A percentile compares a stretch with the other conserved stretches of the same genome.
Evolutionary conservation across 2,329 filamentous ascomycete species (phyloP).

Genomic region (Cytospora chrysosperma): DNA sequence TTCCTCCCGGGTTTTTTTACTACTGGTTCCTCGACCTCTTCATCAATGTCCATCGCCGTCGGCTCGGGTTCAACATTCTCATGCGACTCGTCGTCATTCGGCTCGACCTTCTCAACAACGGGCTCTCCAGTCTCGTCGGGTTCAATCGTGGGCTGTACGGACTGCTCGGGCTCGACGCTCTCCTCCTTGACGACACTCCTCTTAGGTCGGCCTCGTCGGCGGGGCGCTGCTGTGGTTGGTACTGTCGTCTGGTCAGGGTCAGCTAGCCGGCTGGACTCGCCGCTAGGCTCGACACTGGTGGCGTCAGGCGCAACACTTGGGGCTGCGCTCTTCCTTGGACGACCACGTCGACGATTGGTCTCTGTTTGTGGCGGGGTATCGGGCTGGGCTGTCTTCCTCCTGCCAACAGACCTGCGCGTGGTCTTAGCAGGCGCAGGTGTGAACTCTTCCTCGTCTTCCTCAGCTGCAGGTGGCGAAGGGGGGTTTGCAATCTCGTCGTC

Average conservation of each 20-base stretch:
- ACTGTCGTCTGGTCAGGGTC: constrained; percentile 10
- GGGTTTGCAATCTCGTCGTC: constrained; percentile 69
- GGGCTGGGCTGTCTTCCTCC: constrained; percentile 32
- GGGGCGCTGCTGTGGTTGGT: constrained; percentile 7
- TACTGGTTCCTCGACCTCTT: constrained; percentile 27
- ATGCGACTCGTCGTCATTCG: not conserved
- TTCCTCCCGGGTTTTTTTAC: constrained; percentile 58
- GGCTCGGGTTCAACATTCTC: constrained; percentile 32
- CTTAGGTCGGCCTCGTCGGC: constrained; percentile 18
- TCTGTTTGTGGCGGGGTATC: constrained; percentile 20
- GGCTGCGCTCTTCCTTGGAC: constrained; percentile 43
- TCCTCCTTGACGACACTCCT: constrained; percentile 23
- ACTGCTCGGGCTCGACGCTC: constrained; percentile 20
- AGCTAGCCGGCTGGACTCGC: constrained; percentile 10
- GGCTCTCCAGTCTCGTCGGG: constrained; percentile 36
- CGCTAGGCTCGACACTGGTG: constrained; percentile 56
- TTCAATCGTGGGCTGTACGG: constrained; percentile 29
- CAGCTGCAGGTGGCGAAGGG: constrained; percentile 40
- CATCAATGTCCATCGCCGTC: constrained; percentile 33
- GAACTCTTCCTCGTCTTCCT: constrained; percentile 74
- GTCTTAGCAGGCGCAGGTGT: constrained; percentile 67
- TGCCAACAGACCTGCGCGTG: constrained; percentile 34
- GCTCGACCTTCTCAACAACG: constrained; percentile 28
- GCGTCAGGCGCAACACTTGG: constrained; percentile 29
- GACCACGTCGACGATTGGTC: constrained; percentile 39